Conservation (phyloP, 2,329 filamentous ascomycete genomes). For the Diplodia mutila region DNA sequence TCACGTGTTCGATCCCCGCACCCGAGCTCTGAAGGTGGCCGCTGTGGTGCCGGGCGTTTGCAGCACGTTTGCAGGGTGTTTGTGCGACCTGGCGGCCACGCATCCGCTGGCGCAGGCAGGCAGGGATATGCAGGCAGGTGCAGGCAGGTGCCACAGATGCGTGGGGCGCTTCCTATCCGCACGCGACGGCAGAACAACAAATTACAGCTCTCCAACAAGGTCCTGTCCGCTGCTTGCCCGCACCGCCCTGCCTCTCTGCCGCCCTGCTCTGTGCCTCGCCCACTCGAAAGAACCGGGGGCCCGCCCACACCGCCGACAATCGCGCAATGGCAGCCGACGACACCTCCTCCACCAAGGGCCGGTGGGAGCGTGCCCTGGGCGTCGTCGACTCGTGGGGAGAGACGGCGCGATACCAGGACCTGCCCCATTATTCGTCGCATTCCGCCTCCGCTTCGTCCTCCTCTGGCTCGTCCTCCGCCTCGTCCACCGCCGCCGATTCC, state of each 20-base stretch:
- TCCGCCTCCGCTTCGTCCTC: slow-evolving; percentile 43
- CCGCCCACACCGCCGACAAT: background rate
- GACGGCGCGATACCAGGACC: background rate
- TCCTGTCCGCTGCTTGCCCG: slow-evolving; percentile 6
- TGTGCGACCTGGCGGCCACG: background rate
- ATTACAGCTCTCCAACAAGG: background rate
- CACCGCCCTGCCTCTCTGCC: background rate
- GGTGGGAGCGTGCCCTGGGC: slow-evolving; percentile 20
- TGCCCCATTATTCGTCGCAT: background rate
- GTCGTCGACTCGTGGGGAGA: slow-evolving; percentile 15
- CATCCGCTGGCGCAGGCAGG: background rate
- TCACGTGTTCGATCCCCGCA: background rate
- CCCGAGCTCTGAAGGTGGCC: background rate
- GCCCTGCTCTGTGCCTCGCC: background rate
- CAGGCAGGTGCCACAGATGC: background rate
- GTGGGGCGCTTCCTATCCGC: background rate
- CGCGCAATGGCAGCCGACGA: slow-evolving; percentile 18
- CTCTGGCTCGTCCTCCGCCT: slow-evolving; percentile 49
- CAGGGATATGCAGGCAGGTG: background rate
- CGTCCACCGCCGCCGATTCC: slow-evolving; percentile 28
- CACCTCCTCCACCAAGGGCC: slow-evolving; percentile 10
- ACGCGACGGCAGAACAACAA: slow-evolving; percentile 13
- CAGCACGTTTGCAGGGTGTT: background rate
- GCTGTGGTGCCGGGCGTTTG: background rate
- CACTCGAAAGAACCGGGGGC: background rate